Evolutionary conservation across 345 rosid species (phyloP), one percentile per base, ranked within the genome.

Genomic region (Diplotaxis tenuifolia): DNA sequence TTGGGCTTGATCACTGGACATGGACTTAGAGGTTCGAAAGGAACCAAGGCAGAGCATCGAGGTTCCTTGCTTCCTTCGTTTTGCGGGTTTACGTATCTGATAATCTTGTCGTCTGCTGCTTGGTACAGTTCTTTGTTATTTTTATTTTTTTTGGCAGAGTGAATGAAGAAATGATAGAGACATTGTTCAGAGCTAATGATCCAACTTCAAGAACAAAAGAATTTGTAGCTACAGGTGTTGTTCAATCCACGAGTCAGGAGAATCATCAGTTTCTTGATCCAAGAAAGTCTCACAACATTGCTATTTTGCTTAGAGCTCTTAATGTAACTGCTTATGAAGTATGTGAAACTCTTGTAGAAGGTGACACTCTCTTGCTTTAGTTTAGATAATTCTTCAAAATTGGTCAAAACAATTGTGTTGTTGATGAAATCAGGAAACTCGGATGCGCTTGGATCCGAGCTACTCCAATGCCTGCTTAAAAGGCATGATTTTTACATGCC

Each of bases 81-180:
- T n/a, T n/a, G n/a, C n/a, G n/a, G n/a, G n/a, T n/a, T n/a, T n/a
- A n/a, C n/a, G n/a, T n/a, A n/a, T n/a, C n/a, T n/a, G n/a, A n/a
- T n/a, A n/a, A n/a, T n/a, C n/a, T n/a, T n/a, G n/a, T n/a, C n/a
- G n/a, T n/a, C n/a, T n/a, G n/a, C n/a, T n/a, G n/a, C n/a, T n/a
- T n/a, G n/a, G n/a, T n/a, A n/a, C n/a, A n/a, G n/a, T n/a, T n/a
- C n/a, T n/a, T n/a, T n/a, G n/a, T n/a, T n/a, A n/a, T n/a, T n/a
- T n/a, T n/a, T n/a, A n/a, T n/a, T n/a, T n/a, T n/a, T n/a, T 23
- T 4, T 79, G 85, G 77, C 84, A 95, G 99, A 72, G 84, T 95
- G 75, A 89, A 95, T 70, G 99, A 95, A 75, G 97, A 95, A 69
- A 95, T 87, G 99, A 95, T 95, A 12, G 96, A 95, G 84, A 92